These are phyloP conservation scores for Chrysanthemum lavandulifolium DNA, from an alignment of 129 eudicot species.

Conservation along the genomic window DNA sequence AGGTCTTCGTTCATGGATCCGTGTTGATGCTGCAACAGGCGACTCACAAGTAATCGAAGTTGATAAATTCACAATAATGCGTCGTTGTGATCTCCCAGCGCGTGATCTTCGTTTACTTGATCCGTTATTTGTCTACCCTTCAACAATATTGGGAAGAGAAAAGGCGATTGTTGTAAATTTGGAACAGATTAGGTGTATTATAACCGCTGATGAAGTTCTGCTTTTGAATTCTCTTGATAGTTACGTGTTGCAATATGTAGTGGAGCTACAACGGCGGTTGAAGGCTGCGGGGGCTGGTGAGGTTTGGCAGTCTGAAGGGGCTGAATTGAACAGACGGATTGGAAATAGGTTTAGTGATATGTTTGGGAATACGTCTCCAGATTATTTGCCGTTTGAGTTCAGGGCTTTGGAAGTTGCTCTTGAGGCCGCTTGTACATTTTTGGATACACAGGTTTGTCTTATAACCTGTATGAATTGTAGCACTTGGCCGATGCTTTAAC, in stretches of 20 bases:
- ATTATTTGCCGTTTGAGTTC: constrained; percentile 95
- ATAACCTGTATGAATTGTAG: constrained; percentile 2
- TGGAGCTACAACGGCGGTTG: constrained; percentile 81
- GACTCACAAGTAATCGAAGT: constrained; percentile 85
- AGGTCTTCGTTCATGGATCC: constrained; percentile 96
- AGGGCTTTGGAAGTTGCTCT: constrained; percentile 97
- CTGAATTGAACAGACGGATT: constrained; percentile 43
- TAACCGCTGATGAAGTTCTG: constrained; percentile 97
- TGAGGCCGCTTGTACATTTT: constrained; percentile 95
- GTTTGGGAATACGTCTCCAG: constrained; percentile 70
- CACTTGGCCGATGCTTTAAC: constrained; percentile 1
- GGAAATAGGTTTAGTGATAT: constrained; percentile 57
- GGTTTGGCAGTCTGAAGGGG: constrained; percentile 76
- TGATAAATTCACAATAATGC: constrained; percentile 92
- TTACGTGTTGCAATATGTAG: constrained; percentile 86
- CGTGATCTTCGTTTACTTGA: constrained; percentile 92
- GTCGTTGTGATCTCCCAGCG: constrained; percentile 94
- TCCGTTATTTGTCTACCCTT: constrained; percentile 90
- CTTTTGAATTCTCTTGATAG: constrained; percentile 88
- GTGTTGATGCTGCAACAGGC: constrained; percentile 74
- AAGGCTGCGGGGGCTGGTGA: constrained; percentile 56
- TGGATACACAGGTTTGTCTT: constrained; percentile 84
- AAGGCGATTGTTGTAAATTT: constrained; percentile 98
- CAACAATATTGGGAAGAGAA: constrained; percentile 95
- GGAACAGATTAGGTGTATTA: constrained; percentile 97